phyloP scores from a whole-genome alignment of 805 yeast genomes.

The Candida insectorum region DNA sequence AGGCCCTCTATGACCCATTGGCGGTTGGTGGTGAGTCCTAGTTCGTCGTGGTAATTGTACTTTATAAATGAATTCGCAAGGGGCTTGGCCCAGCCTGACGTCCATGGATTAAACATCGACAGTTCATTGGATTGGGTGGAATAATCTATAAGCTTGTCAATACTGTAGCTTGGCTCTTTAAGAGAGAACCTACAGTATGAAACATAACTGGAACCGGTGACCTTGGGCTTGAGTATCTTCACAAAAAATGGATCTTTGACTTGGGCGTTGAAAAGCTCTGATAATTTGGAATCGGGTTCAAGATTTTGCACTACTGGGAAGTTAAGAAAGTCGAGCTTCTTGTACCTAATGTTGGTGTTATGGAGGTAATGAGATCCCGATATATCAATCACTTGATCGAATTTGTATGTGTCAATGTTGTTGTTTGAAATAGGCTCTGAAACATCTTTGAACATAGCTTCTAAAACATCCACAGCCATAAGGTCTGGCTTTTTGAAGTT shows the following conservation, averaged over 20 bases:
- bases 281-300: slow-evolving; percentile 11
- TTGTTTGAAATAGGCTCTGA: slow-evolving; percentile 15
- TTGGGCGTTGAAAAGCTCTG: slow-evolving; percentile 23
- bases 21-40: slow-evolving; percentile 22
- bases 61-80: slow-evolving; percentile 25
- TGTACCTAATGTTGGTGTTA: slow-evolving; percentile 22
- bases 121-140: slow-evolving; percentile 13
- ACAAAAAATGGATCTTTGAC: slow-evolving; percentile 29
- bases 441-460: slow-evolving; percentile 24
- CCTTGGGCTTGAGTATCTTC: slow-evolving; percentile 37
- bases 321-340: slow-evolving; percentile 24
- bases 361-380: slow-evolving; percentile 40
- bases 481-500: slow-evolving; percentile 36
- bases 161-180: slow-evolving; percentile 30
- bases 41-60: slow-evolving; percentile 35
- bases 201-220: slow-evolving; percentile 27
- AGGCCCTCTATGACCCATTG: slow-evolving; percentile 35
- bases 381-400: slow-evolving; percentile 38
- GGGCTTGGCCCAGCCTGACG: slow-evolving; percentile 28
- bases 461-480: slow-evolving; percentile 36
- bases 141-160: slow-evolving; percentile 24
- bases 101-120: slow-evolving; percentile 32
- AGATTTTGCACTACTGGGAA: slow-evolving; percentile 23
- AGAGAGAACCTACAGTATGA: slow-evolving; percentile 31
- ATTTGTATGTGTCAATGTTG: slow-evolving; percentile 23